Conservation (phyloP, 805 yeast genomes). For the Saccharomyces eubayanus region DNA sequence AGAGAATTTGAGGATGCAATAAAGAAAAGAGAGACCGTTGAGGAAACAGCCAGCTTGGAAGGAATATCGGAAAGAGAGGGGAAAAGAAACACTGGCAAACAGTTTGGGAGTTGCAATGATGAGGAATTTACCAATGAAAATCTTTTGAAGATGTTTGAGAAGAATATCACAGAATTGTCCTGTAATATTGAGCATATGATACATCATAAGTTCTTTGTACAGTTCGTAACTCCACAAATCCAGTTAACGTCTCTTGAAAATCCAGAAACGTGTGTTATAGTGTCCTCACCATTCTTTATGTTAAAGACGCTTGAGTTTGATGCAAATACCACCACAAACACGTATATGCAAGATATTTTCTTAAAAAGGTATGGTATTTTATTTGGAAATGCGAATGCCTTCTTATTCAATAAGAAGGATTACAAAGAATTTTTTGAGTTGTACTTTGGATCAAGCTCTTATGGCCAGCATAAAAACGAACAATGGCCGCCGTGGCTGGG, state of each 20-base stretch:
- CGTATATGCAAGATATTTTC: slow-evolving; percentile 38
- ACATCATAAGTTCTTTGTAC: slow-evolving; percentile 53
- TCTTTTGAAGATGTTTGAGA: slow-evolving; percentile 36
- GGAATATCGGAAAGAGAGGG: not conserved
- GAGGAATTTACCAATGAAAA: slow-evolving; percentile 6
- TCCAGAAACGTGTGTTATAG: slow-evolving; percentile 50
- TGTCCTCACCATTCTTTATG: slow-evolving; percentile 69
- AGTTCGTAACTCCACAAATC: slow-evolving; percentile 72
- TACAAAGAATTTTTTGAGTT: slow-evolving; percentile 35
- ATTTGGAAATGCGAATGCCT: slow-evolving; percentile 64
- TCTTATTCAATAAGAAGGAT: slow-evolving; percentile 51
- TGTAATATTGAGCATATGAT: slow-evolving; percentile 32
- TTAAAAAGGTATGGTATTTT: slow-evolving; percentile 65
- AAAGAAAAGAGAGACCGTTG: slow-evolving; percentile 18
- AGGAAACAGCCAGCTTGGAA: slow-evolving; percentile 2
- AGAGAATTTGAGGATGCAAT: slow-evolving; percentile 44
- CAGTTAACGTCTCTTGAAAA: slow-evolving; percentile 52
- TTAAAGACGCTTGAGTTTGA: slow-evolving; percentile 59
- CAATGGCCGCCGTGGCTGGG: slow-evolving; percentile 92
- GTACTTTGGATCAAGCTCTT: slow-evolving; percentile 41
- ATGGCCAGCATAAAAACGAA: slow-evolving; percentile 44
- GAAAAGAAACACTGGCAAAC: not conserved
- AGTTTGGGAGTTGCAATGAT: not conserved
- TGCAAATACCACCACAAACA: slow-evolving; percentile 37
- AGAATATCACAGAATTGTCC: slow-evolving; percentile 38